phyloP scores from a whole-genome alignment of 83 land plant genomes.

The Picea engelmannii region DNA sequence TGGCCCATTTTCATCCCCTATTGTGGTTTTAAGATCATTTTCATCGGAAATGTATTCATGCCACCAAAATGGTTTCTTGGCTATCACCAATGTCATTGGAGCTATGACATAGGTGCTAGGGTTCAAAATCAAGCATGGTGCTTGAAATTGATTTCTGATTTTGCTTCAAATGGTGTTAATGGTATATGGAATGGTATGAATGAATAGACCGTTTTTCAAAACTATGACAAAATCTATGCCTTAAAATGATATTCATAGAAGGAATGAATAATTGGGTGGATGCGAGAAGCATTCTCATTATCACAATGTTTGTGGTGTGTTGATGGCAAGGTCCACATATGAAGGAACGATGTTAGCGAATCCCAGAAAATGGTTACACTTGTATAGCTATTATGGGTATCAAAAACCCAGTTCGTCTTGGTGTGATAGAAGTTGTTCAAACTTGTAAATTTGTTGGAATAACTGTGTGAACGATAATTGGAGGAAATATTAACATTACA shows the following conservation, averaged over 20 bases:
- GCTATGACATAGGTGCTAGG: too few species aligned
- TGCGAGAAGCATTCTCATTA: slow-evolving; percentile 71
- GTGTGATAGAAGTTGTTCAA: too few species aligned
- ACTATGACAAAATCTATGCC: slow-evolving; percentile 97
- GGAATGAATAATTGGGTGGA: slow-evolving; percentile 90
- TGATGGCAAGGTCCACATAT: slow-evolving; percentile 92
- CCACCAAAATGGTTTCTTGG: too few species aligned
- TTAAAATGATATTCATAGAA: slow-evolving; percentile 80
- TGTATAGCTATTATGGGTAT: slow-evolving; percentile 78
- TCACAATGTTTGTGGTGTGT: slow-evolving; percentile 96
- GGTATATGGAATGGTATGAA: slow-evolving; percentile 99
- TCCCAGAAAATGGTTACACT: slow-evolving; percentile 56
- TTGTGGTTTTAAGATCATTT: too few species aligned
- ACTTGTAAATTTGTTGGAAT: too few species aligned
- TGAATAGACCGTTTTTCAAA: slow-evolving; percentile 96
- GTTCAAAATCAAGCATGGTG: slow-evolving; percentile 87
- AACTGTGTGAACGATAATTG: too few species aligned
- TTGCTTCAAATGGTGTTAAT: slow-evolving; percentile 84
- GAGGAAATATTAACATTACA: too few species aligned
- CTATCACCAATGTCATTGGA: too few species aligned
- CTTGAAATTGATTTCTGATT: slow-evolving; percentile 75
- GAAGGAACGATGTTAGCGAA: slow-evolving; percentile 87
- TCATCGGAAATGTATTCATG: too few species aligned
- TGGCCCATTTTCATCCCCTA: too few species aligned
- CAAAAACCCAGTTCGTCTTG: slow-evolving; percentile 80